Conservation (phyloP, 1,284 basidiomycete genomes). For the Pterulicium gracile region DNA sequence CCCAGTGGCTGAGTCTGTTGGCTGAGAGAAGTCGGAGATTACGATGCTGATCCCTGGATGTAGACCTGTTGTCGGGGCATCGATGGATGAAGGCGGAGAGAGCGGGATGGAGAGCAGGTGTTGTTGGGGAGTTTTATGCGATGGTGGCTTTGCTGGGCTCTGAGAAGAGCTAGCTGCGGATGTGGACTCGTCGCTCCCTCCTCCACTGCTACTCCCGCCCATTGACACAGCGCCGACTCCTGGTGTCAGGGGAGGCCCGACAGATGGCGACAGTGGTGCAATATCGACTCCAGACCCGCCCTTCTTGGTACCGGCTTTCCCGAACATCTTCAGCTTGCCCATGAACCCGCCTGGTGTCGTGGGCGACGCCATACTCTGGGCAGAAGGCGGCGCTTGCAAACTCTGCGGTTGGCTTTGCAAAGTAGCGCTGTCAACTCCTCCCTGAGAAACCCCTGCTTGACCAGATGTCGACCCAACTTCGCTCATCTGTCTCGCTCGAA, state of each 20-base stretch:
- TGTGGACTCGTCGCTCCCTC: too few relatives aligned
- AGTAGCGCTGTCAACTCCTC: not conserved
- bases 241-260: not conserved
- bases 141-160: constrained; percentile 10
- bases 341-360: constrained; percentile 59
- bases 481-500: too few relatives aligned
- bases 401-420: not conserved
- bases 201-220: too few relatives aligned
- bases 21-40: constrained; percentile 70
- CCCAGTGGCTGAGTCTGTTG: constrained; percentile 69
- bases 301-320: constrained; percentile 43
- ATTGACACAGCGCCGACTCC: not conserved
- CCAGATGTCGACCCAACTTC: too few relatives aligned
- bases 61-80: constrained; percentile 62
- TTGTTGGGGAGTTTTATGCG: constrained; percentile 44
- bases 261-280: constrained; percentile 9
- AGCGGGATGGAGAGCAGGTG: constrained; percentile 58
- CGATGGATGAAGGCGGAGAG: constrained; percentile 57
- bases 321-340: constrained; percentile 70
- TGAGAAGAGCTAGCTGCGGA: not conserved
- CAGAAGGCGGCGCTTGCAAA: not conserved
- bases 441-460: too few relatives aligned
- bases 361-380: constrained; percentile 29
- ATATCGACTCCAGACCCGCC: constrained; percentile 21
- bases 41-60: constrained; percentile 59